These are phyloP conservation scores for Heterobasidion irregulare DNA, from an alignment of 1,284 basidiomycete genomes.

Conservation along the genomic window DNA sequence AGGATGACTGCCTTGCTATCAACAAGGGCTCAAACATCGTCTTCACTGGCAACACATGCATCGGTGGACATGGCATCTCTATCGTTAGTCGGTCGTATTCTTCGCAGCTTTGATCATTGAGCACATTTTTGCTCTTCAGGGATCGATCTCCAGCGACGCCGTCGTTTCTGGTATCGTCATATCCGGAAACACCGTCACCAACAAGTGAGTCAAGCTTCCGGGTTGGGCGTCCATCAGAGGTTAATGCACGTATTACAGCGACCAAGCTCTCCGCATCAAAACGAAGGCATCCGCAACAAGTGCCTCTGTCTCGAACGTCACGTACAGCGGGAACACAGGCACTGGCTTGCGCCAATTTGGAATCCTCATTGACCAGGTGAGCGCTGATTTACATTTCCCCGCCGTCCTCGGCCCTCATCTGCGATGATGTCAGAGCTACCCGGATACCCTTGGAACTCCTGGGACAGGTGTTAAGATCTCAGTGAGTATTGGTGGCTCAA, in stretches of 20 bases:
- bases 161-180: constrained; percentile 43
- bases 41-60: constrained; percentile 46
- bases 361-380: constrained; percentile 26
- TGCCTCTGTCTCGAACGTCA: constrained; percentile 26
- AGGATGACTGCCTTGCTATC: constrained; percentile 59
- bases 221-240: background rate
- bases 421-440: constrained; percentile 21
- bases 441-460: constrained; percentile 26
- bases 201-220: constrained; percentile 16
- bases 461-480: constrained; percentile 24
- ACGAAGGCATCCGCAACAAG: constrained; percentile 24
- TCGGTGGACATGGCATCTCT: constrained; percentile 52
- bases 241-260: constrained; percentile 13
- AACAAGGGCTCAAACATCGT: constrained; percentile 47
- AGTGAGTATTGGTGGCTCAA: constrained; percentile 9
- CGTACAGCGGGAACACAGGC: constrained; percentile 24
- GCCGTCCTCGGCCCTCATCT: no score
- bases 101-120: background rate
- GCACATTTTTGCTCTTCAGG: constrained; percentile 16
- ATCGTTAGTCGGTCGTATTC: constrained; percentile 22
- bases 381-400: no score
- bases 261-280: constrained; percentile 35
- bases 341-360: constrained; percentile 24
- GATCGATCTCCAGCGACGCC: constrained; percentile 39
- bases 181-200: constrained; percentile 32